Evolutionary conservation across 495 filamentous ascomycete species (phyloP), one percentile per base, ranked within the genome.

Genomic region (Saxophila tyrrhenica): DNA sequence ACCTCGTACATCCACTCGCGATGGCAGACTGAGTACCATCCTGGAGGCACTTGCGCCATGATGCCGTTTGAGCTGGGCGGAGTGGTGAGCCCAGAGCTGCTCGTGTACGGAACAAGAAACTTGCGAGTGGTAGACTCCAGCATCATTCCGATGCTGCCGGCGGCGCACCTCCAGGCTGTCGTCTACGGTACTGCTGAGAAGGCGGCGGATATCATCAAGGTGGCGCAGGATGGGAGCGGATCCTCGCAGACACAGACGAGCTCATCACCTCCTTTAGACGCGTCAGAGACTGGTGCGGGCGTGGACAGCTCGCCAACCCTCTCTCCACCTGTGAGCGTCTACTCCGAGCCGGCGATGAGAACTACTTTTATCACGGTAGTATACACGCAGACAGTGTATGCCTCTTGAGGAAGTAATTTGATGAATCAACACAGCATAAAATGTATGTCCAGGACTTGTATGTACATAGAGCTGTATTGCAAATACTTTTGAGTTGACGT

Each of bases 131-230:
- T 78, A 3, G 78, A 81, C 62, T 77, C 77, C 3, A 76, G 74
- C 20, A 64, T 83, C 16, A 64, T 82, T 23, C 81, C 81, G 2
- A 58, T 83, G 51, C 70, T 81, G 24, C 69, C 78, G 2, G 67
- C 69, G 11, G 73, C 71, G 1, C 78, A 83, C 66, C 67, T 74
- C 24, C 70, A 70, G 25, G 64, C 73, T 1, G 77, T 72, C 0
- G 64, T 80, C 2, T 85, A 84, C 61, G 79, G 78, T 0, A 62
- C 84, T 55, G 79, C 78, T 2, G 79, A 84, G 60, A 75, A 73
- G 1, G 74, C 78, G 76, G 59, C 55, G 17, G 54, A 61, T 48
- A 38, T 61, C 2, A 49, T 55, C 38, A 61, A 39, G 48, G 48
- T 16, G 8, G 42, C 20, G 46, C 10, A 20, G 19, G 23, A 15